Evolutionary conservation across 305 asterid genomes (phyloP), one percentile per base, ranked within the genome.

Genomic region (Euphrasia arctica): DNA sequence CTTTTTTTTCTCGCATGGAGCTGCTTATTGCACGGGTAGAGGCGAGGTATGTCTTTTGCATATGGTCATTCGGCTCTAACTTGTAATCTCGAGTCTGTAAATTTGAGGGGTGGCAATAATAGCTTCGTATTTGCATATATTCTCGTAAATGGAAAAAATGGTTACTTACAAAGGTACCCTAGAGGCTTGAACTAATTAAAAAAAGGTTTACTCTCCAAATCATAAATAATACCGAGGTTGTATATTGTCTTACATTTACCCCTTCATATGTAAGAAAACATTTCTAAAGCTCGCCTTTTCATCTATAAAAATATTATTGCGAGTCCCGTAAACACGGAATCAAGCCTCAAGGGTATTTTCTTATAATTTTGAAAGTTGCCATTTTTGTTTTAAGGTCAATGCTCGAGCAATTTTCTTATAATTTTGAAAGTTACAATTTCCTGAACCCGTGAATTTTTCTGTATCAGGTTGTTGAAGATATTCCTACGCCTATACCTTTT

Each of bases 1-100:
- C n/a, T 90, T 90, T 86, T 93, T 88, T 82, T 93, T 93, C 83
- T 93, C 99, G 39, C 88, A 82, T 25, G 99, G 99, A 68, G 89
- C 97, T 52, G 99, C 97, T 10, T 89, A 89, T 74, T 89, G 96
- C 64, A 89, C 97, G 0, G 97, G 99, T 65, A 75, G 95, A 85
- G 97, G 97, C 48, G 97, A 90, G 91, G 97, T 90, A 83, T 58
- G 83, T 62, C 62, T 62, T n/a, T n/a, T n/a, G n/a, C n/a, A 49
- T 39, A 14, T 59, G 13, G 2, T 36, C 63, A 58, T 31, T 58
- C 43, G 3, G 47, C 7, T 5, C 10, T 29, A 13, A n/a, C 52
- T 54, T 28, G 36, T 48, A 11, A 49, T 56, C 28, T 54, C 4
- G n/a, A 2, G 32, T 52, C 9, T 52, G 32, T 25, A 52, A 13